Conservation (phyloP, 257 asterid genomes). For the Scutellaria galericulata region DNA sequence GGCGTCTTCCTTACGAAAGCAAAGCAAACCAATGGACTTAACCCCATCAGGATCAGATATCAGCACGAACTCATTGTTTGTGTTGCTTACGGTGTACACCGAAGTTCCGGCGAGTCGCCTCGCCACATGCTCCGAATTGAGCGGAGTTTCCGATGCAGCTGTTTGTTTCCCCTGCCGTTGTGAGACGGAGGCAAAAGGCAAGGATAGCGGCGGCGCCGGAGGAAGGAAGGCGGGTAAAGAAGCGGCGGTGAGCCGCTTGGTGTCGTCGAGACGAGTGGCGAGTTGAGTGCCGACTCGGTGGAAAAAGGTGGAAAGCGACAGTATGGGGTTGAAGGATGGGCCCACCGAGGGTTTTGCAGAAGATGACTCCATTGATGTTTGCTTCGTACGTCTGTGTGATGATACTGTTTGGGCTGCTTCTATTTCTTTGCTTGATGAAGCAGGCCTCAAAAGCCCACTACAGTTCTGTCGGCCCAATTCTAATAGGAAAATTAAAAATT, state of each 20-base stretch:
- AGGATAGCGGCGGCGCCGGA: conserved; percentile 38
- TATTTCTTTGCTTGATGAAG: neutral
- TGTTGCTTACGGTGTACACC: conserved; percentile 88
- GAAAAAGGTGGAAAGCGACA: conserved; percentile 67
- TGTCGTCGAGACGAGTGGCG: conserved; percentile 60
- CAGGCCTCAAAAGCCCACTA: neutral
- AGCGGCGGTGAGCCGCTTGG: conserved; percentile 62
- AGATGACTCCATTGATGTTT: conserved; percentile 59
- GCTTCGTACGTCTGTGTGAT: neutral
- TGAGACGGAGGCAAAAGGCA: conserved; percentile 81
- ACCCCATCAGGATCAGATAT: conserved; percentile 73
- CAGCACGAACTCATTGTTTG: conserved; percentile 86
- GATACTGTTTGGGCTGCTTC: conserved; percentile 29
- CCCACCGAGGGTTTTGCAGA: conserved; percentile 54
- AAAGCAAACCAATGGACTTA: conserved; percentile 91
- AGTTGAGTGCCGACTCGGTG: conserved; percentile 69
- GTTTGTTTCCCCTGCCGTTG: conserved; percentile 57
- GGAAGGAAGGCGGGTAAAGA: conserved; percentile 45
- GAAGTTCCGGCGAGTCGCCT: conserved; percentile 80
- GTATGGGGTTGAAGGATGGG: conserved; percentile 59
- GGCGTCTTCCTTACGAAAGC: conserved; percentile 94
- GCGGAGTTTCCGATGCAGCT: conserved; percentile 37
- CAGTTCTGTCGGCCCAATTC: neutral
- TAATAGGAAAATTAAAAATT: neutral
- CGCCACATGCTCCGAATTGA: conserved; percentile 73